Conservation (phyloP, 2,329 filamentous ascomycete species). For the Macroventuria anomochaeta region DNA sequence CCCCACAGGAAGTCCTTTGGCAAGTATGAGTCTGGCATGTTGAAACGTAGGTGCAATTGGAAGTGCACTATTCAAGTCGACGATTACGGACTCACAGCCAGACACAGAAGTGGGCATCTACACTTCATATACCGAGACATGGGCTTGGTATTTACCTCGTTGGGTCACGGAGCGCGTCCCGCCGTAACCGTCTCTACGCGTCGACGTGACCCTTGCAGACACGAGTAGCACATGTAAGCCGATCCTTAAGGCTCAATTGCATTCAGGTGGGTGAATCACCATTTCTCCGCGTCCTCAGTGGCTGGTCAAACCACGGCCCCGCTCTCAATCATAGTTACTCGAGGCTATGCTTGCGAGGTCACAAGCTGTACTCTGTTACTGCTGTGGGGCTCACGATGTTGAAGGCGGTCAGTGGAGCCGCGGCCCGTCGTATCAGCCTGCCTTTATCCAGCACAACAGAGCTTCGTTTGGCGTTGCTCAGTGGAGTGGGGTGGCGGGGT, state of each 20-base stretch:
- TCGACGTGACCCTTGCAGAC: conserved; percentile 27
- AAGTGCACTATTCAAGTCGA: conserved; percentile 16
- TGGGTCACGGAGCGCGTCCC: conserved; percentile 45
- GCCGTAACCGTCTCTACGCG: conserved; percentile 46
- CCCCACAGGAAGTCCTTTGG: conserved; percentile 52
- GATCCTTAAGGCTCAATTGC: conserved; percentile 26
- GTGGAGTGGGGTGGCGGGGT: conserved; percentile 25
- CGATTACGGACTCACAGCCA: conserved; percentile 10
- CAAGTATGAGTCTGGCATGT: conserved; percentile 47
- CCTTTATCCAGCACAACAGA: conserved; percentile 29
- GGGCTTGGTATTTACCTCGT: conserved; percentile 21
- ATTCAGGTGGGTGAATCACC: conserved; percentile 23
- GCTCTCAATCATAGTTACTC: conserved; percentile 23
- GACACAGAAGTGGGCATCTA: conserved; percentile 23
- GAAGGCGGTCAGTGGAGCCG: conserved; percentile 45
- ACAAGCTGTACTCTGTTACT: conserved; percentile 41
- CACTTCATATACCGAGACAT: conserved; percentile 42
- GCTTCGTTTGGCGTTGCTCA: conserved; percentile 7
- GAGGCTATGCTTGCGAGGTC: conserved; percentile 23
- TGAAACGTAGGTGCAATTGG: conserved; percentile 21
- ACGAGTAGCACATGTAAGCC: conserved; percentile 33
- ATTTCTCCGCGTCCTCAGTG: conserved; percentile 32
- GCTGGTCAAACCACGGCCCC: conserved; percentile 24
- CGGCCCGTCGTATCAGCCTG: conserved; percentile 48
- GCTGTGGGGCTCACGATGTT: conserved; percentile 31